Evolutionary conservation across 805 yeast species (phyloP), one percentile per base, ranked within the genome.

Genomic region (Myxozyma sirexii): DNA sequence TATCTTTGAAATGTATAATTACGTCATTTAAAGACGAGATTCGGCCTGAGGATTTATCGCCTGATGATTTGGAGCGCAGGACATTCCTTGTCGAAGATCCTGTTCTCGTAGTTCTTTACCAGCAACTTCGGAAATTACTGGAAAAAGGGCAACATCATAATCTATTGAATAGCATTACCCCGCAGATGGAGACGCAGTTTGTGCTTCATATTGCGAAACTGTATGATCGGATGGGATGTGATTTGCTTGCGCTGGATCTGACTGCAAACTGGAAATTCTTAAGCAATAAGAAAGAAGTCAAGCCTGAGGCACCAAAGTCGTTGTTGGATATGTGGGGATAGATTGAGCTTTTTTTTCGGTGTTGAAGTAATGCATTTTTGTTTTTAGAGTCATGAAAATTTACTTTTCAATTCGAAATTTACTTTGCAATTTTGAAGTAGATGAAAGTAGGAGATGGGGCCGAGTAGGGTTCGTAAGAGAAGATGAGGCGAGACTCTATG

Each of bases 211-310:
- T 86, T 6, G 79, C 88, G 6, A 76, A 80, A 38, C 86, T 90
- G 62, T 88, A 90, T 68, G 79, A 83, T 15, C 78, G 96, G 58
- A 90, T 92, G 97, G 98, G 98, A 0, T 92, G 98, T 74, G 96
- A 92, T 68, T 82, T 84, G 60, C 72, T 93, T 43, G 84, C 91
- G 0, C 69, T 88, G 24, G 79, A 83, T 53, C 71, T 91, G 47
- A 76, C 87, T 1, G 77, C 77, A 49, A 83, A 82, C 60, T 92
- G 97, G 97, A 74, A 75, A 31, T 91, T 90, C 41, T 26, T 55
- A 33, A 54, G 48, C 21, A 39, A 38, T 23, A 27, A 49, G n/a
- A 42, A 26, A 19, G 53, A 27, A 3, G 26, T 41, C 7, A 31
- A 45, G 54, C 46, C 52, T 19, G 42, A 42, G 19, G 48, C 56